Conservation (phyloP, 1,139 yeast genomes). For the Yamadazyma mexicana region DNA sequence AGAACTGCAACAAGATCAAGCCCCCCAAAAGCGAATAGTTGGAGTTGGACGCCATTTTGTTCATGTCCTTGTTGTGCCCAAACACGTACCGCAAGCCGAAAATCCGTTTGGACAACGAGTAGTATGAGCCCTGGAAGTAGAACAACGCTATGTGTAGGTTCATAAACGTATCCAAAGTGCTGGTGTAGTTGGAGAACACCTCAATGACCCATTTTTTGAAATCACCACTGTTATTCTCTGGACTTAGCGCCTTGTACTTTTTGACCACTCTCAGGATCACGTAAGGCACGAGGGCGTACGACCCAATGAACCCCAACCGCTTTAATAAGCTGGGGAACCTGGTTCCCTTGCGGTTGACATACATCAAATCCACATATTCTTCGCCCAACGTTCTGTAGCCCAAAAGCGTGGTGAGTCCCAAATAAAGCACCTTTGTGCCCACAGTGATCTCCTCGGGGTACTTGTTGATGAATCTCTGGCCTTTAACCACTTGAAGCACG, state of each 20-base stretch:
- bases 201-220: slow-evolving; percentile 16
- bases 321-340: slow-evolving; percentile 48
- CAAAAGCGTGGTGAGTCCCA: slow-evolving; percentile 67
- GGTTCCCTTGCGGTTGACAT: slow-evolving; percentile 55
- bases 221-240: slow-evolving; percentile 19
- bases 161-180: slow-evolving; percentile 50
- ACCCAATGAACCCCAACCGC: slow-evolving; percentile 52
- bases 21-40: slow-evolving; percentile 81
- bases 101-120: slow-evolving; percentile 71
- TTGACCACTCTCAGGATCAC: slow-evolving; percentile 36
- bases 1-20: slow-evolving; percentile 61
- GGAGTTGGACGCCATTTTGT: slow-evolving; percentile 43
- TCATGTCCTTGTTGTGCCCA: slow-evolving; percentile 58
- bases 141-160: slow-evolving; percentile 78
- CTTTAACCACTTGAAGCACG: slow-evolving; percentile 55
- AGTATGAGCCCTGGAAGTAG: slow-evolving; percentile 79
- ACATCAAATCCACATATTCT: slow-evolving; percentile 84
- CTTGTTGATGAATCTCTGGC: slow-evolving; percentile 67
- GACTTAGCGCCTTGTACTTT: slow-evolving; percentile 17
- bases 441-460: slow-evolving; percentile 65
- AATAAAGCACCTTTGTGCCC: slow-evolving; percentile 58
- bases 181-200: slow-evolving; percentile 38
- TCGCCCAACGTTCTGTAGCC: slow-evolving; percentile 90
- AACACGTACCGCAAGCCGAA: slow-evolving; percentile 79
- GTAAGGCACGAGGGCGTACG: slow-evolving; percentile 62